A percentile compares a stretch with the other conserved stretches of the same genome.
Conservation (phyloP, 75 land plant species). For the Cunninghamia lanceolata region DNA sequence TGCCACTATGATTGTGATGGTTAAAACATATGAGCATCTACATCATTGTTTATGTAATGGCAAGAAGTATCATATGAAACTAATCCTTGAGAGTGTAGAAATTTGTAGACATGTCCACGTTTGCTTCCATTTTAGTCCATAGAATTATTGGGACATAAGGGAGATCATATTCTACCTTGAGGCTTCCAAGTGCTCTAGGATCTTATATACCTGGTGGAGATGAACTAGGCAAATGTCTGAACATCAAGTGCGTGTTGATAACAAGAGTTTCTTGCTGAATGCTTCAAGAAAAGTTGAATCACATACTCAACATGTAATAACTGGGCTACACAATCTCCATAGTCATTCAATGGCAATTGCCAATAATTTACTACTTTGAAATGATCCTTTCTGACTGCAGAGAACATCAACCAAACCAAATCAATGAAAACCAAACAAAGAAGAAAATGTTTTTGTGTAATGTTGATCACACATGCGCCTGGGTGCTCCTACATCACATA, state of each 20-base stretch:
- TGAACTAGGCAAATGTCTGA: conserved; percentile 51
- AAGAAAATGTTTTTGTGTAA: too few relatives aligned
- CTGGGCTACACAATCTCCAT: conserved; percentile 82
- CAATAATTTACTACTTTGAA: conserved; percentile 47
- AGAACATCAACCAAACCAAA: conserved; percentile 53
- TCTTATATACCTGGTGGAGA: conserved; percentile 81
- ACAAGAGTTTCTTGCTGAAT: conserved; percentile 57
- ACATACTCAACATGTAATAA: conserved; percentile 58
- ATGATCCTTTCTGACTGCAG: conserved; percentile 53
- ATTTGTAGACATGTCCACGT: too few relatives aligned
- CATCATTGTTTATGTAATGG: conserved; percentile 72
- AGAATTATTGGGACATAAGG: conserved; percentile 68
- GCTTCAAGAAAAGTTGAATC: conserved; percentile 34
- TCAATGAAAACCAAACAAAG: too few relatives aligned
- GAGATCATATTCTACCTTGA: conserved; percentile 60
- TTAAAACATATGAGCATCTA: conserved; percentile 88
- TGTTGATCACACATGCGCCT: too few relatives aligned
- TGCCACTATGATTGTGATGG: conserved; percentile 89
- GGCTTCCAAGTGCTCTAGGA: conserved; percentile 63
- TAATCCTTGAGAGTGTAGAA: too few relatives aligned
- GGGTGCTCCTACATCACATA: too few relatives aligned
- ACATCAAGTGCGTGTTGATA: conserved; percentile 79
- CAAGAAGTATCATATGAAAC: conserved; percentile 85
- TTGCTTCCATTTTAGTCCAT: too few relatives aligned
- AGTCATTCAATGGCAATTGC: conserved; percentile 55